Evolutionary conservation across 371 early-diverging fungal genomes (phyloP).

Genomic region (Rhizopus arrhizus): DNA sequence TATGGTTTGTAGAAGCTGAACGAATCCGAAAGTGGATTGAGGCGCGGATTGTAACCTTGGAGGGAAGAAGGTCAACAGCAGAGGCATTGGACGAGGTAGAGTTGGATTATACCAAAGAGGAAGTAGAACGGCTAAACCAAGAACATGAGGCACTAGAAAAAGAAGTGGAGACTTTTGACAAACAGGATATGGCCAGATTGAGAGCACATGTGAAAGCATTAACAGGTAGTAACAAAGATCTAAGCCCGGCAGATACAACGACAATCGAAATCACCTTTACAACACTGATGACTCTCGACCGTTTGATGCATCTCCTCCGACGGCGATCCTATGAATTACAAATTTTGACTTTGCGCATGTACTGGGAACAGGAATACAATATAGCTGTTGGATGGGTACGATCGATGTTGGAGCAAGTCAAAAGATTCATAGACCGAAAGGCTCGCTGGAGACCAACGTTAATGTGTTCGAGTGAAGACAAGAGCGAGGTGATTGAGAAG

Average conservation of each 20-base stretch:
- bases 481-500: constrained; percentile 21
- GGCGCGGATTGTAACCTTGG: constrained; percentile 30
- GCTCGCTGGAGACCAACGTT: constrained; percentile 33
- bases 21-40: constrained; percentile 52
- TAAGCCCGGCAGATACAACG: constrained; percentile 59
- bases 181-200: constrained; percentile 45
- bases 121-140: constrained; percentile 2
- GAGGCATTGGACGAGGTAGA: too few species aligned
- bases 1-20: constrained; percentile 55
- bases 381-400: constrained; percentile 33
- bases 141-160: constrained; percentile 13
- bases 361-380: constrained; percentile 48
- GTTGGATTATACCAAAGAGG: constrained; percentile 16
- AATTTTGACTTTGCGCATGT: constrained; percentile 38
- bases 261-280: constrained; percentile 58
- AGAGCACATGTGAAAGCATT: constrained; percentile 52
- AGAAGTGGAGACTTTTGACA: constrained; percentile 23
- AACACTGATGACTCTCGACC: constrained; percentile 49
- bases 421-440: constrained; percentile 23
- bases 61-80: constrained; percentile 8
- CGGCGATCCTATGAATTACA: constrained; percentile 41
- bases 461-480: neutral
- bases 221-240: constrained; percentile 27
- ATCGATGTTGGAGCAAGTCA: constrained; percentile 21
- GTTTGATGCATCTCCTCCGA: constrained; percentile 42